A percentile compares a stretch with the other conserved stretches of the same genome.
These are phyloP conservation scores for Phytophthora foliorum DNA, from an alignment of 352 stramenopile genomes.

Conservation along the genomic window DNA sequence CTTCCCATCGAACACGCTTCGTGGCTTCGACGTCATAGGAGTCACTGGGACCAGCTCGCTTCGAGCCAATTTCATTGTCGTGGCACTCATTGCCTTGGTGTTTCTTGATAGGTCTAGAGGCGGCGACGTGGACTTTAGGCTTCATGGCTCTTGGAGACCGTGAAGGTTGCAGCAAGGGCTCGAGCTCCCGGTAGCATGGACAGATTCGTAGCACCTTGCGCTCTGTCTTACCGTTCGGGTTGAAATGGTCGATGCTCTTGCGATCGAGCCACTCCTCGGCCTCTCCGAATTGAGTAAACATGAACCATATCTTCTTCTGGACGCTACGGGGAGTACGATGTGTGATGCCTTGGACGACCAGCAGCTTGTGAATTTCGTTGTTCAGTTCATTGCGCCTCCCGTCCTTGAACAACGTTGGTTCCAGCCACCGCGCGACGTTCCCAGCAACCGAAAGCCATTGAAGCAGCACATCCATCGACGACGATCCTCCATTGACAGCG, in stretches of 20 bases:
- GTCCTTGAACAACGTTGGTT: constrained; percentile 1
- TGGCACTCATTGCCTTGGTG: background rate
- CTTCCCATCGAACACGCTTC: background rate
- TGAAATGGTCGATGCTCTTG: constrained; percentile 21
- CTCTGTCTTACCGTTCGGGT: constrained; percentile 23
- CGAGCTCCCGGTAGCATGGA: constrained; percentile 33
- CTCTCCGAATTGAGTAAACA: constrained; percentile 26
- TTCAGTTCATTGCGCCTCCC: background rate
- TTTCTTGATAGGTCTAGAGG: background rate
- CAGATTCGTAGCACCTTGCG: constrained; percentile 39
- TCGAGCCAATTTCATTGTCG: background rate
- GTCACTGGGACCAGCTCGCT: background rate
- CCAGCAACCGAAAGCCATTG: constrained; percentile 28
- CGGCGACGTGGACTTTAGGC: background rate
- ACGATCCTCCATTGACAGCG: constrained; percentile 8
- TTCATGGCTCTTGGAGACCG: background rate
- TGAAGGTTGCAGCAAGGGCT: background rate
- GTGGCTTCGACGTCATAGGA: background rate
- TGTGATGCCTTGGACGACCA: constrained; percentile 12
- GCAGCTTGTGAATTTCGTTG: constrained; percentile 6
- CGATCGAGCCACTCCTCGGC: constrained; percentile 33
- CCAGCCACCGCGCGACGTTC: constrained; percentile 32
- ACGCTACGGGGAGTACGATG: constrained; percentile 8
- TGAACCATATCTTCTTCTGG: constrained; percentile 12
- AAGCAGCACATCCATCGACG: constrained; percentile 33